These are phyloP conservation scores for Apiotrichum porosum DNA, from an alignment of 1,284 basidiomycete species.

Conservation along the genomic window DNA sequence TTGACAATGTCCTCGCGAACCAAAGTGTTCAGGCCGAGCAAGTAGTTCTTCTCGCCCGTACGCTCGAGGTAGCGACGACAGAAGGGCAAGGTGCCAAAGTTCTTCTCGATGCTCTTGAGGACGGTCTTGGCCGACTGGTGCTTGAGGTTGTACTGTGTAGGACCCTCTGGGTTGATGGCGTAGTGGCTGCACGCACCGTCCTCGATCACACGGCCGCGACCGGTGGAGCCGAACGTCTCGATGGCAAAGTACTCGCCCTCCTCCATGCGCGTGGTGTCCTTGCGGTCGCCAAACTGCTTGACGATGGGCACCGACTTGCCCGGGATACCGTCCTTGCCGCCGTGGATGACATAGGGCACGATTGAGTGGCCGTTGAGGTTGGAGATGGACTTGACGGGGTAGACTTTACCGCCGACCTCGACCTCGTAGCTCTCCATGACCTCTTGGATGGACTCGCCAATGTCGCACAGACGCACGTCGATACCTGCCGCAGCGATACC, in stretches of 20 bases:
- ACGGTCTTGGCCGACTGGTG: slow-evolving; percentile 80
- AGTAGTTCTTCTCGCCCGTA: slow-evolving; percentile 88
- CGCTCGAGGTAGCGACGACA: slow-evolving; percentile 92
- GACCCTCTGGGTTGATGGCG: slow-evolving; percentile 50
- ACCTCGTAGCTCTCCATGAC: slow-evolving; percentile 99
- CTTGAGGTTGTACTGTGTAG: slow-evolving; percentile 47
- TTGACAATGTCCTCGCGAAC: slow-evolving; percentile 83
- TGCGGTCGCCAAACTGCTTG: slow-evolving; percentile 58
- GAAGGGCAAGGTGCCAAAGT: slow-evolving; percentile 94
- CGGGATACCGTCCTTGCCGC: slow-evolving; percentile 48
- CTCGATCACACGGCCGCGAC: slow-evolving; percentile 88
- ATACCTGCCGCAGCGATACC: slow-evolving; percentile 91
- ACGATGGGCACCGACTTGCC: slow-evolving; percentile 86
- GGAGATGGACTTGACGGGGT: slow-evolving; percentile 82
- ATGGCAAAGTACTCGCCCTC: slow-evolving; percentile 99
- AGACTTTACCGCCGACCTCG: slow-evolving; percentile 76
- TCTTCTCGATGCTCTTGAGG: slow-evolving; percentile 81
- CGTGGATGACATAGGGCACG: slow-evolving; percentile 82
- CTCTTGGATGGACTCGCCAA: slow-evolving; percentile 90
- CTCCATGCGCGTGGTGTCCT: slow-evolving; percentile 92
- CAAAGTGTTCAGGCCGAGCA: slow-evolving; percentile 86
- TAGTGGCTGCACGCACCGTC: slow-evolving; percentile 94
- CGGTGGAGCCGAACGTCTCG: slow-evolving; percentile 97
- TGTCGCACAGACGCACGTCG: slow-evolving; percentile 87
- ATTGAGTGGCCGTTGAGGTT: slow-evolving; percentile 92